Evolutionary conservation across 1,284 basidiomycete species (phyloP), one percentile per base, ranked within the genome.

Genomic region (Trichosporon inkin): DNA sequence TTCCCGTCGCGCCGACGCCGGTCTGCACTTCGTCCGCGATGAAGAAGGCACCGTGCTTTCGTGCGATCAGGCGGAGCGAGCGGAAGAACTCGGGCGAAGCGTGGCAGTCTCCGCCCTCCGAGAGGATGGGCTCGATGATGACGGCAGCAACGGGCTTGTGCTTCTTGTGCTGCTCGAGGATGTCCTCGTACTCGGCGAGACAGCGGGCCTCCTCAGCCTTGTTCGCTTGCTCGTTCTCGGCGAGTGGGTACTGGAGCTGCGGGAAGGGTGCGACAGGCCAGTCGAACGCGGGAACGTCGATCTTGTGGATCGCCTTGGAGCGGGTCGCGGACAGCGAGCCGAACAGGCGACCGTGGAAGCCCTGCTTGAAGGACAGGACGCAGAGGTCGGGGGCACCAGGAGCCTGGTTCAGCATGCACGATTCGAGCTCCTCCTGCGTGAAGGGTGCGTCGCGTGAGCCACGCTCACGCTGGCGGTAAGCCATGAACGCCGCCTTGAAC

Each of bases 31-130:
- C 77, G 62, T 78, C 76, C 44, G 82, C 82, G 61, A 84, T 84
- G 69, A 84, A 77, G 74, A 72, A 83, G 1, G 81, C 81, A 10
- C 79, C 79, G 64, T 82, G 78, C 62, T 80, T 75, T 63, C 78
- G 77, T 54, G 82, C 81, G 51, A 82, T 70, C 14, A 77, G 73
- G 36, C 81, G 71, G 17, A 84, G 72, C 11, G 72, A 74, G 51
- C 78, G 77, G 80, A 83, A 84, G 73, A 82, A 84, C 36, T 68
- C 63, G 16, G 79, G 75, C 8, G 79, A 80, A 10, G 83, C 83
- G 68, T 84, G 83, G 62, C 80, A 78, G 74, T 84, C 83, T 10
- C 83, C 83, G 10, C 82, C 82, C 68, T 82, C 82, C n/a, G 80
- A 80, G 57, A 81, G 79, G 62, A 84, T 80, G 13, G 83, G 83